These are phyloP conservation scores for Mycotypha africana DNA, from an alignment of 371 early-diverging fungal genomes.

Conservation along the genomic window DNA sequence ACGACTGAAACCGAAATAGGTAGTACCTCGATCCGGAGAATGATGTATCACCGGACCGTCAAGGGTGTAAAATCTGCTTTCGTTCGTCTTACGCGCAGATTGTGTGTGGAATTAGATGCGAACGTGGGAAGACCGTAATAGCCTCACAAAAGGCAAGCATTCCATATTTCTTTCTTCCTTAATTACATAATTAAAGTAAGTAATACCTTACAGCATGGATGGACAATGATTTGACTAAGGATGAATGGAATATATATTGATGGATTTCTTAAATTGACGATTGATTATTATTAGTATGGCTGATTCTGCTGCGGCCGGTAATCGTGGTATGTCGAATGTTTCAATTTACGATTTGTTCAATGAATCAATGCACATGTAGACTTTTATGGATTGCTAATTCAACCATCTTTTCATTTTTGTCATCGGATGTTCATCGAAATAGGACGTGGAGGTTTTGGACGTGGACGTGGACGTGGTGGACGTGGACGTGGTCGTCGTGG, in stretches of 20 bases:
- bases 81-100: no score
- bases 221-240: not conserved
- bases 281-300: constrained; percentile 43
- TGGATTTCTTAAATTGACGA: not conserved
- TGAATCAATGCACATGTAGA: no score
- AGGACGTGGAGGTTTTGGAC: constrained; percentile 82
- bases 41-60: no score
- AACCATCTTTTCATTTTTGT: constrained; percentile 2
- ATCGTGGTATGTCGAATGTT: constrained; percentile 40
- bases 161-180: constrained; percentile 16
- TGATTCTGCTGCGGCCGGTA: constrained; percentile 79
- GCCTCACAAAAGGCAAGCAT: not conserved
- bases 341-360: not conserved
- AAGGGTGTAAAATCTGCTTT: no score
- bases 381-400: not conserved
- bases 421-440: not conserved
- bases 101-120: no score
- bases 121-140: no score
- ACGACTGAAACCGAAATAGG: no score
- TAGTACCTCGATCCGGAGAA: no score
- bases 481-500: constrained; percentile 78
- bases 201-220: not conserved
- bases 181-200: constrained; percentile 18
- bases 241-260: constrained; percentile 7
- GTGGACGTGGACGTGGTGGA: constrained; percentile 44